Evolutionary conservation across 805 yeast species (phyloP).

Genomic region (Candida endomychidarum): DNA sequence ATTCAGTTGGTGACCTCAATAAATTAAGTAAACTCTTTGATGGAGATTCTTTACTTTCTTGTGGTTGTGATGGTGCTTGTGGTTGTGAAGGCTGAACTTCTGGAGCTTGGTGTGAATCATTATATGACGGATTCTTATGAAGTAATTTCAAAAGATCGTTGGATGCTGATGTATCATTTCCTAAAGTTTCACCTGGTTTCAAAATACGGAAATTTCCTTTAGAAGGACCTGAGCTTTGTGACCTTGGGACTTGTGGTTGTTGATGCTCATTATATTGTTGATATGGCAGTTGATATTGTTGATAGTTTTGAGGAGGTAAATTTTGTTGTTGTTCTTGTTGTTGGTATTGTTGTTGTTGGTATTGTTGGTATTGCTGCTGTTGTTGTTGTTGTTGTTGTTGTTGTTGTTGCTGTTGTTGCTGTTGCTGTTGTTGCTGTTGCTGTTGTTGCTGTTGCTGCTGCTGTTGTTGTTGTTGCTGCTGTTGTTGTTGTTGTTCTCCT

Average conservation of each 20-base stretch:
- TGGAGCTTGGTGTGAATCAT: neutral
- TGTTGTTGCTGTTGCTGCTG: too few relatives aligned
- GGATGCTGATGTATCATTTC: constrained; percentile 6
- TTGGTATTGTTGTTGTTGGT: neutral
- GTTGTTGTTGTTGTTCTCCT: neutral
- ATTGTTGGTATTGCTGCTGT: neutral
- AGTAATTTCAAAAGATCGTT: constrained; percentile 18
- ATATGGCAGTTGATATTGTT: neutral
- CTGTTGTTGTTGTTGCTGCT: neutral
- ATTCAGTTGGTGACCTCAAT: constrained; percentile 7
- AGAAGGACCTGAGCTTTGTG: constrained; percentile 9
- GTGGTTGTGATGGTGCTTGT: neutral
- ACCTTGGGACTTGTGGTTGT: constrained; percentile 1
- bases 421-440: neutral
- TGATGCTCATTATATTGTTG: neutral
- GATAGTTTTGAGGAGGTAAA: neutral
- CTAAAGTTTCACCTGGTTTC: constrained; percentile 29
- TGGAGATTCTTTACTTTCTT: constrained; percentile 8
- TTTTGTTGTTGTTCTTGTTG: neutral
- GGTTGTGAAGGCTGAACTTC: constrained; percentile 2
- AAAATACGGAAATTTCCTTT: constrained; percentile 25
- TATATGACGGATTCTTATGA: constrained; percentile 6
- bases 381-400: neutral
- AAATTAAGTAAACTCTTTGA: constrained; percentile 18
- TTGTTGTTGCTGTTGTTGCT: neutral